Evolutionary conservation across 1,284 basidiomycete species (phyloP).

Genomic region (Caloboletus inedulis): DNA sequence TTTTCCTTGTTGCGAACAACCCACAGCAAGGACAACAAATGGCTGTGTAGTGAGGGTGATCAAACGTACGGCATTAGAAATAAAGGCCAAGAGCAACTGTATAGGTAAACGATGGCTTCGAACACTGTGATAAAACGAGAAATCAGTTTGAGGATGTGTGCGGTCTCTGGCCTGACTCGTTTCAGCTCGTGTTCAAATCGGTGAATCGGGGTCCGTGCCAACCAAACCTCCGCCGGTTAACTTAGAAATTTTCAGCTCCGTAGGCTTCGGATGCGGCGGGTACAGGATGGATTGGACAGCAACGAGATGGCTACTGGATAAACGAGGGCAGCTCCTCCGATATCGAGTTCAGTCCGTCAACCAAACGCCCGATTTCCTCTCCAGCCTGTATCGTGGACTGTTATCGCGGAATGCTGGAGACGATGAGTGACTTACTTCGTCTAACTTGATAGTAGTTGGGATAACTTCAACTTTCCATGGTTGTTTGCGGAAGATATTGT

Average conservation of each 20-base stretch:
- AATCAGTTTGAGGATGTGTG: not conserved
- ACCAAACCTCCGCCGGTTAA: not conserved
- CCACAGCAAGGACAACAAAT: not conserved
- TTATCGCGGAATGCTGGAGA: conserved; percentile 6
- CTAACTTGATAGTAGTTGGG: conserved; percentile 72
- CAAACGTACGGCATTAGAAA: not conserved
- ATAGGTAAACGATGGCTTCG: not conserved
- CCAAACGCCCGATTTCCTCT: conserved; percentile 53
- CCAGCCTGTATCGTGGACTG: conserved; percentile 38
- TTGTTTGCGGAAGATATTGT: conserved; percentile 60
- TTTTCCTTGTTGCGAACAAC: not conserved
- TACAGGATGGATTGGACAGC: conserved; percentile 7
- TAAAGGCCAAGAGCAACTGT: not conserved
- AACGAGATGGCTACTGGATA: conserved; percentile 15
- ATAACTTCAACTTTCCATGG: conserved; percentile 65
- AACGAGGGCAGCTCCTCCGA: conserved; percentile 21
- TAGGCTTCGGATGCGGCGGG: not conserved
- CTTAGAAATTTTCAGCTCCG: not conserved
- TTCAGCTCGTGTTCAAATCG: not conserved
- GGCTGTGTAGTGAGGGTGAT: not conserved
- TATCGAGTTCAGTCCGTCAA: conserved; percentile 45
- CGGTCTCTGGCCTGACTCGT: not conserved
- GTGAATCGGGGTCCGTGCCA: not conserved
- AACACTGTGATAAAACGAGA: not conserved
- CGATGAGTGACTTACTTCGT: conserved; percentile 50